phyloP scores from a whole-genome alignment of 2,329 filamentous ascomycete genomes.

The Botrytis pseudocinerea region DNA sequence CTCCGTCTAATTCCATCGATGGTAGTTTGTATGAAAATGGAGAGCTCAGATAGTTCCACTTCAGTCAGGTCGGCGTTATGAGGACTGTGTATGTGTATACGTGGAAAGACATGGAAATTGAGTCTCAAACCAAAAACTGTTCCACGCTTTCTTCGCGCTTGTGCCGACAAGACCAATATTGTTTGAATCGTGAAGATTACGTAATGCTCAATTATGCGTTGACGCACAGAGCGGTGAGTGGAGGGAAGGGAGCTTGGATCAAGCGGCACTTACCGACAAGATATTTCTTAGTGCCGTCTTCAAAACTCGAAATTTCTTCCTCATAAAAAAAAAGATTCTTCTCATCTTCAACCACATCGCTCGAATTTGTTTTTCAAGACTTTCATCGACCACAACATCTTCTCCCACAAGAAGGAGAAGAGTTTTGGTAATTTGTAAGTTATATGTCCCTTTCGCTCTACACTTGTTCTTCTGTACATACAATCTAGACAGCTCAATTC shows the following conservation, averaged over 20 bases:
- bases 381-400: slow-evolving; percentile 22
- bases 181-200: neutral
- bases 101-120: neutral
- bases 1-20: neutral
- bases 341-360: neutral
- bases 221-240: neutral
- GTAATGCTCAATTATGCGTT: neutral
- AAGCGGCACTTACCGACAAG: neutral
- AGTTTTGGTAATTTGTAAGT: slow-evolving; percentile 30
- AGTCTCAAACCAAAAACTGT: neutral
- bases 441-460: neutral
- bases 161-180: neutral
- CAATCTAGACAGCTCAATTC: neutral
- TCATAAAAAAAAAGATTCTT: neutral
- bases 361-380: neutral
- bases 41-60: neutral
- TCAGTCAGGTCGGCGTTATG: neutral
- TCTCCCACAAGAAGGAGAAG: slow-evolving; percentile 20
- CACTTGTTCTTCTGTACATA: neutral
- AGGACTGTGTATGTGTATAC: neutral
- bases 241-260: neutral
- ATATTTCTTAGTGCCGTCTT: neutral
- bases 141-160: neutral
- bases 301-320: slow-evolving; percentile 9
- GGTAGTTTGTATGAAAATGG: too few relatives aligned